Evolutionary conservation across 495 filamentous ascomycete species (phyloP).

Genomic region (Aspergillus biplanus): DNA sequence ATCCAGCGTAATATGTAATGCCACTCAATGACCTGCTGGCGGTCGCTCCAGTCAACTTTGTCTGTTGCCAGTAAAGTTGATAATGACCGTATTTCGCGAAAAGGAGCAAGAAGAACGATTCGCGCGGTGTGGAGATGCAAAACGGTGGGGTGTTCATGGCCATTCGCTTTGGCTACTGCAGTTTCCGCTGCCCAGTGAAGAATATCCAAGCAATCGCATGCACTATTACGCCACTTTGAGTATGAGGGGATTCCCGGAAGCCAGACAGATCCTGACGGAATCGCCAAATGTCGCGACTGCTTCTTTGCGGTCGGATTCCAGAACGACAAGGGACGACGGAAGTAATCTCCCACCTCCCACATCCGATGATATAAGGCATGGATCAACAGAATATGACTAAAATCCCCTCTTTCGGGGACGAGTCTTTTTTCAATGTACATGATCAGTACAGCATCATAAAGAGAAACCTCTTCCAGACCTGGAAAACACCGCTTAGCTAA

Average conservation of each 20-base stretch:
- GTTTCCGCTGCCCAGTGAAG: slow-evolving; percentile 59
- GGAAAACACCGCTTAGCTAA: slow-evolving; percentile 12
- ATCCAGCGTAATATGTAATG: slow-evolving; percentile 54
- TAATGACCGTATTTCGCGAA: slow-evolving; percentile 44
- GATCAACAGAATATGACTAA: slow-evolving; percentile 51
- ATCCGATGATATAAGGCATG: slow-evolving; percentile 55
- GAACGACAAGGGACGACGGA: slow-evolving; percentile 47
- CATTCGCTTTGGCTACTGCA: slow-evolving; percentile 46
- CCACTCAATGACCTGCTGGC: slow-evolving; percentile 42
- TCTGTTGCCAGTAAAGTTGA: slow-evolving; percentile 38
- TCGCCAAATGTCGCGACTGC: slow-evolving; percentile 41
- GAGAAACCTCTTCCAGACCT: slow-evolving; percentile 38
- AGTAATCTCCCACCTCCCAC: slow-evolving; percentile 56
- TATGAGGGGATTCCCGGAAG: slow-evolving; percentile 53
- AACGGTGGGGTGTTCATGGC: slow-evolving; percentile 55
- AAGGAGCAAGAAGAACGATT: slow-evolving; percentile 42
- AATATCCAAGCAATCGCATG: slow-evolving; percentile 58
- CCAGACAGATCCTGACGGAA: slow-evolving; percentile 49
- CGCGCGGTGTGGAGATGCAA: slow-evolving; percentile 56
- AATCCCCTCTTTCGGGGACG: slow-evolving; percentile 46
- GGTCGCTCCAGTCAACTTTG: slow-evolving; percentile 36
- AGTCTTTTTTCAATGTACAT: slow-evolving; percentile 56
- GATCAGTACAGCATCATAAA: slow-evolving; percentile 48
- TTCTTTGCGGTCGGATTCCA: slow-evolving; percentile 54
- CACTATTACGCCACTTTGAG: slow-evolving; percentile 59